phyloP scores from a whole-genome alignment of 1,284 basidiomycete genomes.

The Trametes pubescens region DNA sequence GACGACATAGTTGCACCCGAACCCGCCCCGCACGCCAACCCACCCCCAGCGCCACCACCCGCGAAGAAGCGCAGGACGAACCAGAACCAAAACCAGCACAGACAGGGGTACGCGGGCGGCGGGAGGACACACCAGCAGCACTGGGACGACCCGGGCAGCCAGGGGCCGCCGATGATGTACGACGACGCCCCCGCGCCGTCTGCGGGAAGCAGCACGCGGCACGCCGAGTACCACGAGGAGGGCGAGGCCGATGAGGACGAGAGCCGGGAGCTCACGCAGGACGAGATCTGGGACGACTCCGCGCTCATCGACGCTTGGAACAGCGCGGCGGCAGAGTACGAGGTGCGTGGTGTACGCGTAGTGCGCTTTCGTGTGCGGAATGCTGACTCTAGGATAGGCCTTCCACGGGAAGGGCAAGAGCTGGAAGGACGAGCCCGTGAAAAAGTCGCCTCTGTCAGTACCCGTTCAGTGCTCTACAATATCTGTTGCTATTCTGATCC shows the following conservation, averaged over 20 bases:
- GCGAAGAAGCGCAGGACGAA: slow-evolving; percentile 41
- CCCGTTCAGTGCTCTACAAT: slow-evolving; percentile 7
- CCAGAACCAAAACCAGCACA: slow-evolving; percentile 31
- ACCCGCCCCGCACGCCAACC: neutral
- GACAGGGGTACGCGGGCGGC: slow-evolving; percentile 19
- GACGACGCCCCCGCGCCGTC: slow-evolving; percentile 37
- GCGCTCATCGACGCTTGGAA: slow-evolving; percentile 84
- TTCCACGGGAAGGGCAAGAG: slow-evolving; percentile 71
- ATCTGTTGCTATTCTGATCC: neutral
- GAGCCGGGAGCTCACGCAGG: slow-evolving; percentile 68
- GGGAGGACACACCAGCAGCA: slow-evolving; percentile 43
- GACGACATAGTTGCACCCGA: slow-evolving; percentile 41
- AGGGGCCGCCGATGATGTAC: slow-evolving; percentile 43
- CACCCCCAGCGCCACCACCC: slow-evolving; percentile 32
- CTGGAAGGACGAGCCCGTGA: slow-evolving; percentile 74
- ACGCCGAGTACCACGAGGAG: slow-evolving; percentile 32
- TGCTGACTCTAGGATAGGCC: slow-evolving; percentile 47
- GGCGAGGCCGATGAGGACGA: slow-evolving; percentile 54
- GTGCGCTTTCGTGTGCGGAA: neutral
- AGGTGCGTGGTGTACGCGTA: slow-evolving; percentile 48
- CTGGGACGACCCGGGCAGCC: slow-evolving; percentile 54
- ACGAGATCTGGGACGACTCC: slow-evolving; percentile 86
- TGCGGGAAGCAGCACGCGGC: slow-evolving; percentile 23
- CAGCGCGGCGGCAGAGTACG: slow-evolving; percentile 80
- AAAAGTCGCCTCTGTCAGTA: slow-evolving; percentile 75